These are phyloP conservation scores for Saitozyma sp. DNA, from an alignment of 768 basidiomycete species.

Conservation along the genomic window DNA sequence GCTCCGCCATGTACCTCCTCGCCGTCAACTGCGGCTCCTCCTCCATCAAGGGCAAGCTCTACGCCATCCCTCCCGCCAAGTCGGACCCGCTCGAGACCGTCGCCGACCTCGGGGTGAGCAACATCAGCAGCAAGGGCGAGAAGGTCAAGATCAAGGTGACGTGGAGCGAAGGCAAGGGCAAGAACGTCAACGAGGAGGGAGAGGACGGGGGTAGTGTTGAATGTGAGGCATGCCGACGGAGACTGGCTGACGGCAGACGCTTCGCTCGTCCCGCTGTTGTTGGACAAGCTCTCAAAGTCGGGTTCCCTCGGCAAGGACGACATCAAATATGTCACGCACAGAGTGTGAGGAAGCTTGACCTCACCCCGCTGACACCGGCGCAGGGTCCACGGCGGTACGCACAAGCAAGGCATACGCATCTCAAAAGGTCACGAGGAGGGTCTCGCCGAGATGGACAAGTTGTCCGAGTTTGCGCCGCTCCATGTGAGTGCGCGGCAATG, in stretches of 20 bases:
- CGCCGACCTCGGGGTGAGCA: conserved; percentile 35
- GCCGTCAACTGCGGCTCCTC: conserved; percentile 80
- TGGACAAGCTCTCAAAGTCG: conserved; percentile 34
- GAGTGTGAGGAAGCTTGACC: conserved; percentile 32
- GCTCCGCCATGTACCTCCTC: conserved; percentile 57
- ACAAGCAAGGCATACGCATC: conserved; percentile 68
- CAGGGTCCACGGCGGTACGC: conserved; percentile 85
- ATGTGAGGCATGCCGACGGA: conserved; percentile 27
- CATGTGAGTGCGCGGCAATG: conserved; percentile 53
- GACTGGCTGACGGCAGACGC: conserved; percentile 29
- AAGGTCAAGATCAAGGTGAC: conserved; percentile 54
- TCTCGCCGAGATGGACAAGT: conserved; percentile 70
- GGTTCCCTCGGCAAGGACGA: conserved; percentile 42
- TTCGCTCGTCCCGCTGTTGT: conserved; percentile 41
- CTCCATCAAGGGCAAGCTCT: conserved; percentile 80
- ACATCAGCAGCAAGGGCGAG: conserved; percentile 50
- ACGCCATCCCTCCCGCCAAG: conserved; percentile 44
- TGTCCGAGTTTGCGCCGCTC: conserved; percentile 68
- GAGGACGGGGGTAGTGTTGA: conserved; percentile 46
- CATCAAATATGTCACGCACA: conserved; percentile 52
- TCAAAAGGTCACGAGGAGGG: conserved; percentile 68
- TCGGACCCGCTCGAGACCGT: conserved; percentile 30
- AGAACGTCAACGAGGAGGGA: conserved; percentile 36
- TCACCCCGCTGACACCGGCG: conserved; percentile 50
- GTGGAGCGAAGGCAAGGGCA: conserved; percentile 27